These are phyloP conservation scores for Aureobasidium sp. DNA, from an alignment of 2,329 filamentous ascomycete genomes.

Conservation along the genomic window DNA sequence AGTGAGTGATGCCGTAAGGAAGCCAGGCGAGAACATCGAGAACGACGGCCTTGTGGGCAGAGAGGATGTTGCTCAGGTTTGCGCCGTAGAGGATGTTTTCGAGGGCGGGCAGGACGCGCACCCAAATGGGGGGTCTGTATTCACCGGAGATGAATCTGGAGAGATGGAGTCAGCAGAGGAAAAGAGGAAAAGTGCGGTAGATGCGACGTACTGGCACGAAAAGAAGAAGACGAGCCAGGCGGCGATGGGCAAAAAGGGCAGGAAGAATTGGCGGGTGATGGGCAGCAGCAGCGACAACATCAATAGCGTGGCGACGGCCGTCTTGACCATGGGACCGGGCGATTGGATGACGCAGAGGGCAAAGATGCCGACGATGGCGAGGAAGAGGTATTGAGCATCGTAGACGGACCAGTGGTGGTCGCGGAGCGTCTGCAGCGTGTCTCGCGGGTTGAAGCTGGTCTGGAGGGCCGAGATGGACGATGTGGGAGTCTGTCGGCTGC, in stretches of 20 bases:
- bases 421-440: conserved; percentile 69
- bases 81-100: conserved; percentile 96
- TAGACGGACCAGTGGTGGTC: conserved; percentile 73
- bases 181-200: neutral
- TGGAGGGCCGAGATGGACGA: conserved; percentile 70
- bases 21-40: conserved; percentile 89
- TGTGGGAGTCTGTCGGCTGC: conserved; percentile 58
- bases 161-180: neutral
- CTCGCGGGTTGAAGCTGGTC: conserved; percentile 72
- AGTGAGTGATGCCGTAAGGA: conserved; percentile 87
- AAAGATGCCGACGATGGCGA: conserved; percentile 71
- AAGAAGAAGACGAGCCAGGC: conserved; percentile 90
- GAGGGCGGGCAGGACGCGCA: conserved; percentile 84
- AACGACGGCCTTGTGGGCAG: conserved; percentile 74
- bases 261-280: conserved; percentile 80
- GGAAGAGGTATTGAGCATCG: conserved; percentile 76
- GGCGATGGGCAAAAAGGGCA: conserved; percentile 78
- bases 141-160: conserved; percentile 78
- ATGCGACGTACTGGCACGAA: conserved; percentile 69
- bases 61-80: conserved; percentile 92
- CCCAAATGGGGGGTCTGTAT: conserved; percentile 89
- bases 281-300: conserved; percentile 70
- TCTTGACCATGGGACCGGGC: conserved; percentile 72
- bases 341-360: conserved; percentile 73
- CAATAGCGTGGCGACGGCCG: conserved; percentile 59